A percentile compares a stretch with the other conserved stretches of the same genome.
phyloP scores from a whole-genome alignment of 2,329 filamentous ascomycete species.

The Magnaporthales sp. region DNA sequence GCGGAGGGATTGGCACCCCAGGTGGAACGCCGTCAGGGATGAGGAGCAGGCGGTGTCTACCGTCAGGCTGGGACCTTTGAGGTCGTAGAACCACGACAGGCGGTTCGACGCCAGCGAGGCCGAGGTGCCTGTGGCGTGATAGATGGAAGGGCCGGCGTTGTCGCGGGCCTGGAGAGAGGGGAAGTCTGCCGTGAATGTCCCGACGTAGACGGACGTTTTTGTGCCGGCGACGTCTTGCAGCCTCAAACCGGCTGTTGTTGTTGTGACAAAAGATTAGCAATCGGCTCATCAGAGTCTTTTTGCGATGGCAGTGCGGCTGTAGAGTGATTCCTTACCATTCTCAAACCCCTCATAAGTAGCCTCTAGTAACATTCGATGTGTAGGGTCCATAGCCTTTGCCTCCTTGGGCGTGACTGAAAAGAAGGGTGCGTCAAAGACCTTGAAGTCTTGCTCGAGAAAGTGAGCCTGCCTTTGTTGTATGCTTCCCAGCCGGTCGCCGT shows the following conservation, averaged over 20 bases:
- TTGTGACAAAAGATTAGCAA: not conserved
- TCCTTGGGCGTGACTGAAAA: constrained; percentile 26
- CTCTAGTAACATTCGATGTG: constrained; percentile 15
- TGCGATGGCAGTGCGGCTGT: too few relatives aligned
- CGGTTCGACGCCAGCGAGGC: constrained; percentile 11
- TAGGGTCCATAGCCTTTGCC: constrained; percentile 24
- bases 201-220: constrained; percentile 22
- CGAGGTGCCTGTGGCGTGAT: constrained; percentile 15
- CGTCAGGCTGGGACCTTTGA: constrained; percentile 9
- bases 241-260: constrained; percentile 19
- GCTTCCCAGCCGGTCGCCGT: constrained; percentile 20
- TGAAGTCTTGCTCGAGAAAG: constrained; percentile 25
- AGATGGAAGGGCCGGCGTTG: constrained; percentile 12
- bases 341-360: constrained; percentile 43
- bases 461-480: constrained; percentile 17
- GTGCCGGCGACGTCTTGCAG: constrained; percentile 19
- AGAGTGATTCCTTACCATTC: constrained; percentile 20
- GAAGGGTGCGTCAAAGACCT: constrained; percentile 22
- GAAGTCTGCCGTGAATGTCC: constrained; percentile 10
- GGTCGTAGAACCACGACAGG: constrained; percentile 14
- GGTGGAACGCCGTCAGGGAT: constrained; percentile 14
- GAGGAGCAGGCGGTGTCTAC: constrained; percentile 13
- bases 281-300: too few relatives aligned
- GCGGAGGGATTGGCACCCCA: constrained; percentile 19
- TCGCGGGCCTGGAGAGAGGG: constrained; percentile 9